phyloP scores from a whole-genome alignment of 2,329 filamentous ascomycete species.

The Neopestalotiopsis sp. region DNA sequence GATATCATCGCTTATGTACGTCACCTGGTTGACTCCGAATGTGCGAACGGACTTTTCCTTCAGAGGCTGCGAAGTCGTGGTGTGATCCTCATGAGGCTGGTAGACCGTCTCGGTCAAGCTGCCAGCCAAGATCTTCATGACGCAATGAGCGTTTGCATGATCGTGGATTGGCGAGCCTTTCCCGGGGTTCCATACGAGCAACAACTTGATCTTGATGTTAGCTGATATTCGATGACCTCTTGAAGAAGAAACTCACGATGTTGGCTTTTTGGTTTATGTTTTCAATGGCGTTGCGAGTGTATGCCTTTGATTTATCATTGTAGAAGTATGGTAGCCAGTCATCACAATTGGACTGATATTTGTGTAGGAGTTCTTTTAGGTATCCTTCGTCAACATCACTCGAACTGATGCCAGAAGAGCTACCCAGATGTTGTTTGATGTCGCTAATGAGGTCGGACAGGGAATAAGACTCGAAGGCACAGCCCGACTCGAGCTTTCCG shows the following conservation, averaged over 20 bases:
- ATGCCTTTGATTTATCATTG: conserved; percentile 5
- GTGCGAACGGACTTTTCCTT: neutral
- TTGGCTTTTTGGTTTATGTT: conserved; percentile 8
- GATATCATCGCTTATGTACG: conserved; percentile 19
- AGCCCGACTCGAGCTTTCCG: neutral
- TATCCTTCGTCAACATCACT: conserved; percentile 3
- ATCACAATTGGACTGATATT: neutral
- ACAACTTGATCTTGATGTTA: neutral
- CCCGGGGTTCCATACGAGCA: conserved; percentile 39
- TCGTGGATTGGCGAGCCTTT: conserved; percentile 42
- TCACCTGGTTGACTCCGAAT: conserved; percentile 12
- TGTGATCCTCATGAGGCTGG: neutral
- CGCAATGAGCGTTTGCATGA: conserved; percentile 42
- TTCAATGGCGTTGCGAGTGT: conserved; percentile 5
- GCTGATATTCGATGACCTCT: neutral
- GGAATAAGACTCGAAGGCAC: neutral
- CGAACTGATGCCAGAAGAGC: conserved; percentile 6
- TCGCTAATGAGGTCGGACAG: conserved; percentile 1
- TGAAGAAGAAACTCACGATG: neutral
- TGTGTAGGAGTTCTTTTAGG: neutral
- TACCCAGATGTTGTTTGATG: conserved; percentile 5
- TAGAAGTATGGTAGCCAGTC: conserved; percentile 9
- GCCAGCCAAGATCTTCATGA: conserved; percentile 40
- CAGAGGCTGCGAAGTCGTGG: neutral
- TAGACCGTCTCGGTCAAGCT: conserved; percentile 12